Conservation (phyloP, 83 land plant species). For the Thuja plicata region DNA sequence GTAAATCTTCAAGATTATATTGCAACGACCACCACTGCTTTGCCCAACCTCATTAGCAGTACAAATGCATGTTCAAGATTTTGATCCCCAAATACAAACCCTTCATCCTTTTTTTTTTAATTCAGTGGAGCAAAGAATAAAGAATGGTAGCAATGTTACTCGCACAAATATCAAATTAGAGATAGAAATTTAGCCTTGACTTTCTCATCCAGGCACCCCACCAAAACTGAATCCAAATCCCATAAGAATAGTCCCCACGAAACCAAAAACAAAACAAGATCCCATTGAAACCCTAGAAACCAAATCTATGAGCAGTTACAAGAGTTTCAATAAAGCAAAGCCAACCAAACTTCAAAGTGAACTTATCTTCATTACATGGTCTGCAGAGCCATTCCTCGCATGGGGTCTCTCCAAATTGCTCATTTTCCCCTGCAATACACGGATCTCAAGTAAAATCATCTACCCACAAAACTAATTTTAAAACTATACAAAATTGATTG, state of each 20-base stretch:
- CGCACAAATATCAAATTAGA: neutral
- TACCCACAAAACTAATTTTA: neutral
- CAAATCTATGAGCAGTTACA: constrained; percentile 54
- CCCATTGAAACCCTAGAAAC: neutral
- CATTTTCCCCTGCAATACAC: neutral
- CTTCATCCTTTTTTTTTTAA: neutral
- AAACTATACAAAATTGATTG: neutral
- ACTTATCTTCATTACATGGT: constrained; percentile 18
- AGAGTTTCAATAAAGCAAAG: constrained; percentile 67
- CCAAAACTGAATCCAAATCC: neutral
- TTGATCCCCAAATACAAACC: neutral
- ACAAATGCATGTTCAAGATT: neutral
- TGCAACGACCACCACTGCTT: no score
- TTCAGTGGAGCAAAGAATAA: neutral
- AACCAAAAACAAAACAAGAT: neutral
- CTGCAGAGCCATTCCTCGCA: neutral
- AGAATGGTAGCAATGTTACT: neutral
- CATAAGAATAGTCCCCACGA: neutral
- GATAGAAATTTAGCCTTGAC: neutral
- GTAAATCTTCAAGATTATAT: no score
- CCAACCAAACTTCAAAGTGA: constrained; percentile 62
- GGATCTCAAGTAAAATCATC: neutral
- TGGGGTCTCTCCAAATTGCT: neutral
- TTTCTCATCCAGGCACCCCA: neutral
- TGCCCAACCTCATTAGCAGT: no score